Percentiles rank a stretch among this genome's conserved stretches.
Conservation (phyloP, 768 basidiomycete species). For the Rhizopogon sp. region DNA sequence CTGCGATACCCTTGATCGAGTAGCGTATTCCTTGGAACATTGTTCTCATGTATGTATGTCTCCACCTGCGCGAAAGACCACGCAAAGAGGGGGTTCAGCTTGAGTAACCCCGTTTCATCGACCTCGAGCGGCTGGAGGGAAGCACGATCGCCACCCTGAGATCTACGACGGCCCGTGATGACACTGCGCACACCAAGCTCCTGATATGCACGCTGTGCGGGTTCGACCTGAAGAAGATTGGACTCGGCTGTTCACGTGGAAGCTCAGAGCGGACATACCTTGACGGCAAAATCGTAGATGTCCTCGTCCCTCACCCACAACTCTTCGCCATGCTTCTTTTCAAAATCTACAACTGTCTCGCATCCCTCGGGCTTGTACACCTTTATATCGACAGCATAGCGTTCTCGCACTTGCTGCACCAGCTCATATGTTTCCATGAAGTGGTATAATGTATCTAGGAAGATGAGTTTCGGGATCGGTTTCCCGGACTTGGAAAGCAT, state of each 20-base stretch:
- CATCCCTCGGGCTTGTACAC: slow-evolving; percentile 78
- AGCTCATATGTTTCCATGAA: slow-evolving; percentile 91
- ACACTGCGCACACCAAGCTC: slow-evolving; percentile 75
- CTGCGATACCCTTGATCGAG: slow-evolving; percentile 90
- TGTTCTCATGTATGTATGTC: slow-evolving; percentile 74
- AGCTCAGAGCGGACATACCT: slow-evolving; percentile 43
- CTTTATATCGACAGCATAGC: slow-evolving; percentile 69
- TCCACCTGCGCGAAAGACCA: slow-evolving; percentile 88
- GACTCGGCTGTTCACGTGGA: neutral
- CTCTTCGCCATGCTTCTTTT: slow-evolving; percentile 68
- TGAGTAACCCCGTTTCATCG: slow-evolving; percentile 84
- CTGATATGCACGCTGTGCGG: slow-evolving; percentile 83
- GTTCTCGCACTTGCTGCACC: slow-evolving; percentile 71
- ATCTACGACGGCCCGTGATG: slow-evolving; percentile 91
- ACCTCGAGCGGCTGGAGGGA: slow-evolving; percentile 82
- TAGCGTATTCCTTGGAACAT: slow-evolving; percentile 84
- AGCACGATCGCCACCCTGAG: slow-evolving; percentile 89
- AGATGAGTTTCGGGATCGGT: slow-evolving; percentile 80
- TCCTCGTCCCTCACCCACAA: slow-evolving; percentile 89
- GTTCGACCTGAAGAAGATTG: slow-evolving; percentile 61
- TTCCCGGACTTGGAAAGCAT: slow-evolving; percentile 70
- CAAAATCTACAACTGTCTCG: slow-evolving; percentile 66
- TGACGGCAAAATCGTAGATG: slow-evolving; percentile 87
- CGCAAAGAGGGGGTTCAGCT: slow-evolving; percentile 88
- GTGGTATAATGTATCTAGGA: slow-evolving; percentile 95